Base-by-base conservation (phyloP, 257 asterid species). In the Thymus quinquecostatus region DNA sequence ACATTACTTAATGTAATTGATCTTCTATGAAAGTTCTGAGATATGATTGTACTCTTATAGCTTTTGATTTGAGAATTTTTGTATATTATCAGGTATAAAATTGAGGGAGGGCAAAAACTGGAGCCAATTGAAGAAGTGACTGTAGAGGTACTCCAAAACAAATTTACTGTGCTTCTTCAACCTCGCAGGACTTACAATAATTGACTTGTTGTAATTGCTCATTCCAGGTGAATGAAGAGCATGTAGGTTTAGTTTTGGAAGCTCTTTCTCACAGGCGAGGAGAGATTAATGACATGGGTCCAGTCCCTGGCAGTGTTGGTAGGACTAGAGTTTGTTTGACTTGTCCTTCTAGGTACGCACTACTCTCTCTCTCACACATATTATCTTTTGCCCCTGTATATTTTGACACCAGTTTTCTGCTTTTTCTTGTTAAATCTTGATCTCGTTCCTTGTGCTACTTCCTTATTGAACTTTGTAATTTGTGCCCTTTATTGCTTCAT, bases 71-170 rank as follows among this genome's bases (percentile, higher is more conserved):
- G 7, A n/a, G 62, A 4, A 64, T 47, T 11, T 70, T 13, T 57
- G 21, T 70, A 21, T 53, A 44, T 71, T 72, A 68, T 66, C 79
- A 95, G 99, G 99, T 95, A 95, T 79, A 95, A 95, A 80, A 76
- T 43, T 61, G 97, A 83, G 83, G 84, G 79, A 0, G 86, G 95
- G 66, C 86, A 75, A 79, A 92, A 92, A 87, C 86, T 92, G 65
- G 99, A 95, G 86, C 99, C 99, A 33, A 81, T 95, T 82, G 99
- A 95, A 88, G 99, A 95, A 89, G 98, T 95, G 60, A 95, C 97
- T n/a, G 84, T 95, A 68, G 99, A 95, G 95, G 99, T 89, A 78
- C 66, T 14, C 56, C 33, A 54, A 33, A 67, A 61, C 61, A 54
- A 30, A 53, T 64, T 33, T 70, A 34, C 51, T 55, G 59, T 10